Evolutionary conservation across 805 yeast genomes (phyloP), one percentile per base, ranked within the genome.

Genomic region (Barnettozyma californica): DNA sequence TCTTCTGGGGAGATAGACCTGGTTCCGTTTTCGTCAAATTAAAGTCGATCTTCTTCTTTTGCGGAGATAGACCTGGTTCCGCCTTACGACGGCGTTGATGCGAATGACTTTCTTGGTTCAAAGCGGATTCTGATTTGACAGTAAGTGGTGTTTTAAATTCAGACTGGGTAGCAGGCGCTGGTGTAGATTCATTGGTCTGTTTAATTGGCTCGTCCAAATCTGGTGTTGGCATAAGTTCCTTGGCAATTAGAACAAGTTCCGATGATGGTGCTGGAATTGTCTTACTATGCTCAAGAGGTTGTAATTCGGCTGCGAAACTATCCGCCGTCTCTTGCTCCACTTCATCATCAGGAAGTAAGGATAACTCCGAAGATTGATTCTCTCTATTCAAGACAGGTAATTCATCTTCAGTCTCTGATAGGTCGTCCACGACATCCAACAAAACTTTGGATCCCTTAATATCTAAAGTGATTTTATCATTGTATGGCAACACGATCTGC

Each of bases 391-490:
- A 41, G 9, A 58, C 56, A 13, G 62, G 61, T 46, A 61, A 51
- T 49, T 68, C 73, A 52, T 65, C 72, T 43, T 68, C 70, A 2
- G 71, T 66, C 49, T 68, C 70, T 1, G 70, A 66, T 14, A 71
- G 78, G 21, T 74, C 75, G 18, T 65, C 68, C 36, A 69, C 64
- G 5, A 78, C 74, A 53, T 81, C 81, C 26, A 83, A 64, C 43
- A 80, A 59, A 1, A 78, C 67, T 16, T 78, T 60, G 47, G 82
- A 80, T n/a, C 86, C 85, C 55, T 87, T 81, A 46, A 92, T 75
- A 59, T 88, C 92, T 45, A 91, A 58, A 19, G 81, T 66, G 7
- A 87, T 71, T 38, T 84, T 84, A 41, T 76, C 71, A 37, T 80
- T 73, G 47, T 76, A 74, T 7, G 94, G 94, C 60, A 90, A 68